Base-by-base conservation (phyloP, 208 protist genomes). In the Naegleria gruberi region DNA sequence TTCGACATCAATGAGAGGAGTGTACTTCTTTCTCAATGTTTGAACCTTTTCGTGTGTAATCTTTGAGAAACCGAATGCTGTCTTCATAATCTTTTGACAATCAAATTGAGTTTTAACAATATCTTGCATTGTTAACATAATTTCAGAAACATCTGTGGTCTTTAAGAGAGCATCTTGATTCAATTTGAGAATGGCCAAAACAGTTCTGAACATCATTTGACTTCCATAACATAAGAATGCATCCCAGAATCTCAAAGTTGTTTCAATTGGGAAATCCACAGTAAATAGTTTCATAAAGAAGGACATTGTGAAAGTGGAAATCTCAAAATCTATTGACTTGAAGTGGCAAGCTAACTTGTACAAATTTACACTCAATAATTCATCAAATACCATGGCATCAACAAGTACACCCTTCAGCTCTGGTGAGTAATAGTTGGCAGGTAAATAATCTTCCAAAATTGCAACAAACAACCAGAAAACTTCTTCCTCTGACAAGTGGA, bases 201-300 rank as follows among this genome's bases (percentile, higher is more conserved):
- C 37, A 34, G 87, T 43, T 45, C 89, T 55, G 40, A 92, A 92
- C 19, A 92, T 41, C 23, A 92, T 89, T 74, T 89, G 84, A 40
- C 44, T 17, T 43, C 91, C 91, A 43, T 89, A 42, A 10, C 34
- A 74, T n/a, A 92, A 45, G 0, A 92, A 74, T 7, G 5, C 8
- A 41, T 92, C 91, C 91, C 77, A 92, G 84, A 92, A 87, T 89
- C 91, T 43, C 19, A 92, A 87, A 41, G 87, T 89, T 30, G 44
- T 83, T 88, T 89, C 55, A 0, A 82, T 23, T 55, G 91, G 89
- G 17, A 90, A 81, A 84, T 73, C 84, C 0, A 26, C 42, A 47
- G 73, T 41, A 19, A 73, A 92, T 17, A 90, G 15, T 51, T 81
- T 90, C 84, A 91, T 74, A 89, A 91, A 89, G 55, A 73, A 91